Base-by-base conservation (phyloP, 1,284 basidiomycete species). In the Boletus mariae region DNA sequence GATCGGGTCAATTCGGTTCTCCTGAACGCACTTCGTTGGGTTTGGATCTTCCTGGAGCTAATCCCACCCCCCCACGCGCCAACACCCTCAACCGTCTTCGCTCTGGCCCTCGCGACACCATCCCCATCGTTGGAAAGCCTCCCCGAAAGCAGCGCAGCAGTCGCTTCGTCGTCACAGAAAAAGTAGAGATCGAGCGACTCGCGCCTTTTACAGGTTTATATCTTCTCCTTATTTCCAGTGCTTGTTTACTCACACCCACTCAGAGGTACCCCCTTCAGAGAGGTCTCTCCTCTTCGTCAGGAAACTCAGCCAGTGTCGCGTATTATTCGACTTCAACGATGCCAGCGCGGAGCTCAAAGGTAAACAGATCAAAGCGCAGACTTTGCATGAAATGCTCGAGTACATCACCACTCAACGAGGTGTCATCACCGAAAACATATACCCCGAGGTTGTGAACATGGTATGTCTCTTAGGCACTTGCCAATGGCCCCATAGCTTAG, bases 381-480 rank as follows among this genome's bases (percentile, higher is more conserved):
- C 97, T 5, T 75, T 99, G 51, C 94, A 98, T 63, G 97, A 99
- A 76, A 94, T 99, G 92, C 82, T 99, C 68, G 97, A 99, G 68
- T 99, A 98, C 73, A 97, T 99, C 71, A 98, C 96, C 50, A 94
- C 91, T 48, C 94, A 98, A 72, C 85, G 94, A 57, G 90, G 92
- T 58, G 94, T 98, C 63, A 97, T 99, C 68, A 98, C 94, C 47
- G 97, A 99, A 72, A 85, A 82, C 64, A 82, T 99, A 84, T 99
- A 99, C 82, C 97, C 97, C 47, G 97, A 99, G 79, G 96, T 99
- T 57, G 93, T 99, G 62, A 87, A 87, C 70, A 99, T 99, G 97
- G 94, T 93, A 60, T 60, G 86, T 54, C 47, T 57, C 45, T 20
- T 26, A 8, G 1, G 20, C 37, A 31, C 52, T 55, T 32, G 38